A percentile compares a stretch with the other conserved stretches of the same genome.
Conservation (phyloP, 108 stramenopile genomes). For the Pseudonitzschia delicatissima region DNA sequence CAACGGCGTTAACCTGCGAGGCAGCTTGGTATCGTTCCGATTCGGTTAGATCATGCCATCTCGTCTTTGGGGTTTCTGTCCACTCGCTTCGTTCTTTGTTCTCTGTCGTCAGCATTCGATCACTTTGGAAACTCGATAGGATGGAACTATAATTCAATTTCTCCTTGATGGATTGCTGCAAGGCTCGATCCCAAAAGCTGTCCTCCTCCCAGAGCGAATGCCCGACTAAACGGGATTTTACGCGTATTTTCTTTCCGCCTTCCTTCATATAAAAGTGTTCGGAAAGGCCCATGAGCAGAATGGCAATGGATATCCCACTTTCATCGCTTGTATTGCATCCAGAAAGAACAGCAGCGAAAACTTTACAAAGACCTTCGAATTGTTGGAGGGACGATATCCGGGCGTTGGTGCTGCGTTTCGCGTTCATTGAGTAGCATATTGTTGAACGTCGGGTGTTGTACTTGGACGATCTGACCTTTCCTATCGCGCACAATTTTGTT, state of each 20-base stretch:
- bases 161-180: conserved; percentile 64
- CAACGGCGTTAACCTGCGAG: conserved; percentile 71
- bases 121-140: conserved; percentile 53
- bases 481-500: conserved; percentile 31
- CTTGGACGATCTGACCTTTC: conserved; percentile 30
- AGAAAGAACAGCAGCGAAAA: conserved; percentile 56
- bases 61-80: conserved; percentile 34
- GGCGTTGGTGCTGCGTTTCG: conserved; percentile 51
- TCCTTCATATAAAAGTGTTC: conserved; percentile 54
- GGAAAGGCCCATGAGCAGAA: conserved; percentile 73
- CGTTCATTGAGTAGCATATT: conserved; percentile 65
- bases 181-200: conserved; percentile 70
- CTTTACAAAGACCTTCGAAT: conserved; percentile 57
- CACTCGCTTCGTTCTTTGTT: conserved; percentile 30
- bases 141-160: conserved; percentile 64
- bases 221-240: conserved; percentile 41
- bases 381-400: conserved; percentile 27
- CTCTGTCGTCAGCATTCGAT: conserved; percentile 12
- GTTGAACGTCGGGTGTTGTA: conserved; percentile 41
- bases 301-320: conserved; percentile 57
- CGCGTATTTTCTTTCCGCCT: conserved; percentile 34
- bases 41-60: conserved; percentile 69
- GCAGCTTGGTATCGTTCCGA: conserved; percentile 63
- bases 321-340: conserved; percentile 38
- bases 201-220: conserved; percentile 65